A percentile compares a stretch with the other conserved stretches of the same genome.
Evolutionary conservation across 805 yeast species (phyloP).

Genomic region (Peterozyma toletana): DNA sequence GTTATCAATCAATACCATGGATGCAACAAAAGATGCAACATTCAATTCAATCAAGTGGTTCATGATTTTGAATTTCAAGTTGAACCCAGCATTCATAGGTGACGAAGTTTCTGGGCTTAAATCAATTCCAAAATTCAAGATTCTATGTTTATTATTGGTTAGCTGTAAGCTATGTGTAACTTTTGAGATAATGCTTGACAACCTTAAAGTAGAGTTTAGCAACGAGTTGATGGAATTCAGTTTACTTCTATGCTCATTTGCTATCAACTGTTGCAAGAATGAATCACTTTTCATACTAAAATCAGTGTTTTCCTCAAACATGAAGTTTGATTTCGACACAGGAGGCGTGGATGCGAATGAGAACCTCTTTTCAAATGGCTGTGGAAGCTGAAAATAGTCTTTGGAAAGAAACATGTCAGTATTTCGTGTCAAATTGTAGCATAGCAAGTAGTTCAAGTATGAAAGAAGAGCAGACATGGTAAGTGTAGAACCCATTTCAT

Average conservation of each 20-base stretch:
- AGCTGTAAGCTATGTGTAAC: slow-evolving; percentile 5
- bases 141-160: slow-evolving; percentile 9
- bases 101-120: slow-evolving; percentile 9
- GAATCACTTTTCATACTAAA: too few species aligned
- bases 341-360: slow-evolving; percentile 22
- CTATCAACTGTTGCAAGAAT: too few species aligned
- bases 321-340: slow-evolving; percentile 17
- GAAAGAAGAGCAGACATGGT: slow-evolving; percentile 26
- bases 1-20: slow-evolving; percentile 15
- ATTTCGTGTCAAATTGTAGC: slow-evolving; percentile 14
- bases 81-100: background rate
- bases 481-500: slow-evolving; percentile 8
- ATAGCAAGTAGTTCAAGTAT: slow-evolving; percentile 25
- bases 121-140: slow-evolving; percentile 8
- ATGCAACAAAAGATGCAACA: slow-evolving; percentile 14
- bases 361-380: slow-evolving; percentile 10
- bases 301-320: slow-evolving; percentile 12
- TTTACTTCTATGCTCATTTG: too few species aligned
- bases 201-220: too few species aligned
- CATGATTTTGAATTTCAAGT: slow-evolving; percentile 18
- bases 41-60: slow-evolving; percentile 16
- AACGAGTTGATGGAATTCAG: too few species aligned
- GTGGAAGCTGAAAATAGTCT: slow-evolving; percentile 10
- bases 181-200: too few species aligned
- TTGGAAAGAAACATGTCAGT: slow-evolving; percentile 6